A percentile compares a stretch with the other conserved stretches of the same genome.
Evolutionary conservation across 805 yeast genomes (phyloP).

Genomic region (Henningerozyma blattae): DNA sequence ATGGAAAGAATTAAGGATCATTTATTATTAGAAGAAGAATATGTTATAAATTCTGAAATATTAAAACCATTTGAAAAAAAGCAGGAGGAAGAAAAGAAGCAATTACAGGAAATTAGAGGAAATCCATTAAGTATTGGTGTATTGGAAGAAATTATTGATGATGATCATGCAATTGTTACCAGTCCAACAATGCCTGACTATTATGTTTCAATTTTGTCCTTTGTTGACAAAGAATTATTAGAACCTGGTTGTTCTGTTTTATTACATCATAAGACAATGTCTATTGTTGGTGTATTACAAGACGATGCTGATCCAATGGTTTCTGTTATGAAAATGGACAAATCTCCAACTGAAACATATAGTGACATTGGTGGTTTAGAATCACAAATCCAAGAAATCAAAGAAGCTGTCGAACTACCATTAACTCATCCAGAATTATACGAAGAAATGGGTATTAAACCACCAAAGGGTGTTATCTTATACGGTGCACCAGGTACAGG

Average conservation of each 20-base stretch:
- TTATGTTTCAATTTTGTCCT: conserved; percentile 88
- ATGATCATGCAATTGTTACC: conserved; percentile 97
- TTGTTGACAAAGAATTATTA: conserved; percentile 89
- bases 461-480: conserved; percentile 94
- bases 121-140: conserved; percentile 95
- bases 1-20: conserved; percentile 97
- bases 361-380: conserved; percentile 97
- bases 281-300: conserved; percentile 94
- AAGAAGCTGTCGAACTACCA: conserved; percentile 93
- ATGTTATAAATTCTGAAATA: conserved; percentile 87
- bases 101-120: conserved; percentile 91
- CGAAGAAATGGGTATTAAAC: conserved; percentile 98
- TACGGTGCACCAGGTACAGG: conserved; percentile 99
- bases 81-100: conserved; percentile 91
- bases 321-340: conserved; percentile 93
- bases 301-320: conserved; percentile 98
- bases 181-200: conserved; percentile 95
- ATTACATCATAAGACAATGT: conserved; percentile 88
- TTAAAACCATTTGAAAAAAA: conserved; percentile 93
- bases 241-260: conserved; percentile 97
- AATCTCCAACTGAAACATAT: conserved; percentile 92
- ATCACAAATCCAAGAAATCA: conserved; percentile 91
- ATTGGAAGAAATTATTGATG: conserved; percentile 92
- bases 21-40: conserved; percentile 86
- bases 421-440: conserved; percentile 92